Evolutionary conservation across 1,139 yeast species (phyloP), one percentile per base, ranked within the genome.

Genomic region (Geotrichum bryndzae): DNA sequence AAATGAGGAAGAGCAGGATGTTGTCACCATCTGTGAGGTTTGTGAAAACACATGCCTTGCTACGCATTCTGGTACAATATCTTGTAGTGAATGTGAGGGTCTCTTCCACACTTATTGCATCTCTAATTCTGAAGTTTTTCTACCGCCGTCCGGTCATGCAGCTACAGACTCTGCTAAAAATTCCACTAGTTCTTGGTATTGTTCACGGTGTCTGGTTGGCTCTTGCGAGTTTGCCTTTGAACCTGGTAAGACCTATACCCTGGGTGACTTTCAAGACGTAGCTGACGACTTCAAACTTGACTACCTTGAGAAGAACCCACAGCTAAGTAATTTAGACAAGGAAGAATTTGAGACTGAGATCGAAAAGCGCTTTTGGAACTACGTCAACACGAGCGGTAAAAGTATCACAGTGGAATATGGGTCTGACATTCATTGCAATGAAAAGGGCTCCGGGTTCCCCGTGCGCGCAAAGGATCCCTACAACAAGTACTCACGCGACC

Each of bases 141-240:
- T 56, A 1, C 60, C 38, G 25, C 61, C 59, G 3, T n/a, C 18
- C 3, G 22, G 10, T n/a, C 48, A 41, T 41, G 22, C 48, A 41
- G 48, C 27, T 18, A 29, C 27, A n/a, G 56, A 53, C 29, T 22
- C 35, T 15, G 48, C 48, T 15, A n/a, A n/a, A n/a, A 51, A 23
- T 2, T 22, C 41, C 8, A 53, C 46, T 1, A 38, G 31, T 8
- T 80, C 79, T 41, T 91, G 97, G 96, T 87, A 80, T 70, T 92
- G 98, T 73, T 87, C 86, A 57, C 82, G 82, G 64, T 92, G 98
- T 72, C 77, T 92, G 18, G 80, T 88, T 6, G 97, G 96, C 0
- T 88, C 92, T 1, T 95, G 96, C 0, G 94, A 87, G 67, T 92
- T 90, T 71, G 96, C 96, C 0, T 92, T 92, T 73, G 92, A 88